A percentile compares a stretch with the other conserved stretches of the same genome.
phyloP scores from a whole-genome alignment of 768 basidiomycete species.

The Rickenella mellea region DNA sequence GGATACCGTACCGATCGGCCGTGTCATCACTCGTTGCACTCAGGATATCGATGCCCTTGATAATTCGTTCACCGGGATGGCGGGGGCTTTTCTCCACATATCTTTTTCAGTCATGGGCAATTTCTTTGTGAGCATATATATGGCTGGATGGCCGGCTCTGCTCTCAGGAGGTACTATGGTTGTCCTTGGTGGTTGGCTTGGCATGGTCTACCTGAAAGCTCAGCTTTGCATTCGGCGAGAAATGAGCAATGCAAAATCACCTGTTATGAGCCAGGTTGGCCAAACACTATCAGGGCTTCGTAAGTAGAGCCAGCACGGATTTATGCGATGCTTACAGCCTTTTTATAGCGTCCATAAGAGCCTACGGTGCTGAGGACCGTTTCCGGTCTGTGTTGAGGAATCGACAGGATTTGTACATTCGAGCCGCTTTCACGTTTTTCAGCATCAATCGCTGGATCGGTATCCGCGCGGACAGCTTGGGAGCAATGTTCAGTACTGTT shows the following conservation, averaged over 20 bases:
- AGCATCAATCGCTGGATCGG: conserved; percentile 24
- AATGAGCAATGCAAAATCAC: conserved; percentile 15
- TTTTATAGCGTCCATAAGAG: conserved; percentile 26
- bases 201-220: conserved; percentile 31
- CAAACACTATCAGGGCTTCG: conserved; percentile 50
- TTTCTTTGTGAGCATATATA: background rate
- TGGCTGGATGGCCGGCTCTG: background rate
- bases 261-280: conserved; percentile 22
- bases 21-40: conserved; percentile 58
- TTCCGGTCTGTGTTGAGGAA: conserved; percentile 19
- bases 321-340: conserved; percentile 1
- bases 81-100: background rate
- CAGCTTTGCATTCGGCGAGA: conserved; percentile 26
- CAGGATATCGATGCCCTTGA: conserved; percentile 40
- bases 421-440: conserved; percentile 18
- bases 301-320: too few relatives aligned
- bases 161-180: conserved; percentile 15
- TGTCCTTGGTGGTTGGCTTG: conserved; percentile 21
- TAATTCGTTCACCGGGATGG: background rate
- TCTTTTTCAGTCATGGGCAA: conserved; percentile 3
- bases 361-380: conserved; percentile 26
- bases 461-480: conserved; percentile 30
- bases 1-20: conserved; percentile 39
- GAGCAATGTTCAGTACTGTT: conserved; percentile 27
- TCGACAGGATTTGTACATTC: conserved; percentile 25